Conservation (phyloP, 1,284 basidiomycete genomes). For the Leccinum griseonigrum region DNA sequence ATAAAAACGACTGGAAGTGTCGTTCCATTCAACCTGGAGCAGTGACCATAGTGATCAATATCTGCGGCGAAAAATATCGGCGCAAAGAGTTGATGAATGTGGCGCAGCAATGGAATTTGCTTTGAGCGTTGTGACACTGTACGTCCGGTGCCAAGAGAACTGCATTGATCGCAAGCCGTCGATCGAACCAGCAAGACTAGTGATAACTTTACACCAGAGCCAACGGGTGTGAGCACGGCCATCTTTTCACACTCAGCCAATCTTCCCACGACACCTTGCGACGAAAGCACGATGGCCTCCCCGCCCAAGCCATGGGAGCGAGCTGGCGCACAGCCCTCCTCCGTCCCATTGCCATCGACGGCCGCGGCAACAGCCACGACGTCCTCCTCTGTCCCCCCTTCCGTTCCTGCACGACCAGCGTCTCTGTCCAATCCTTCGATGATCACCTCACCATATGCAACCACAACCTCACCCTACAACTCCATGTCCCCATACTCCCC, state of each 20-base stretch:
- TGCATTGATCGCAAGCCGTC: too few species aligned
- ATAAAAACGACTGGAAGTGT: too few species aligned
- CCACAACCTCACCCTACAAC: constrained; percentile 30
- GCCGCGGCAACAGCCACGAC: constrained; percentile 13
- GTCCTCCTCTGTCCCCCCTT: constrained; percentile 21
- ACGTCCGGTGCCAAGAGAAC: too few species aligned
- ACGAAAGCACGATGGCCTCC: constrained; percentile 53
- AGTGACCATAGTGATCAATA: too few species aligned
- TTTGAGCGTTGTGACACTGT: too few species aligned
- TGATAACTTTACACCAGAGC: too few species aligned
- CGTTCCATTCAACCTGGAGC: too few species aligned
- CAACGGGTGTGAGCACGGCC: too few species aligned
- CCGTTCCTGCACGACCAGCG: constrained; percentile 42
- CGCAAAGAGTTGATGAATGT: too few species aligned
- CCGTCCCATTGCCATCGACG: constrained; percentile 26
- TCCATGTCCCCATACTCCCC: constrained; percentile 36
- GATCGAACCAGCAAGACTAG: too few species aligned
- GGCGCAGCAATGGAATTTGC: too few species aligned
- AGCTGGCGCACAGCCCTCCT: constrained; percentile 39
- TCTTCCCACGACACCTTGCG: constrained; percentile 17
- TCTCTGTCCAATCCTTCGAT: constrained; percentile 34
- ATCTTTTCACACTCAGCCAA: background rate
- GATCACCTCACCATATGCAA: constrained; percentile 31
- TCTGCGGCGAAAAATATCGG: too few species aligned
- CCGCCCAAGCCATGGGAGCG: constrained; percentile 87